Evolutionary conservation across 2,329 filamentous ascomycete genomes (phyloP).

Genomic region (Colletotrichum chlorophyti): DNA sequence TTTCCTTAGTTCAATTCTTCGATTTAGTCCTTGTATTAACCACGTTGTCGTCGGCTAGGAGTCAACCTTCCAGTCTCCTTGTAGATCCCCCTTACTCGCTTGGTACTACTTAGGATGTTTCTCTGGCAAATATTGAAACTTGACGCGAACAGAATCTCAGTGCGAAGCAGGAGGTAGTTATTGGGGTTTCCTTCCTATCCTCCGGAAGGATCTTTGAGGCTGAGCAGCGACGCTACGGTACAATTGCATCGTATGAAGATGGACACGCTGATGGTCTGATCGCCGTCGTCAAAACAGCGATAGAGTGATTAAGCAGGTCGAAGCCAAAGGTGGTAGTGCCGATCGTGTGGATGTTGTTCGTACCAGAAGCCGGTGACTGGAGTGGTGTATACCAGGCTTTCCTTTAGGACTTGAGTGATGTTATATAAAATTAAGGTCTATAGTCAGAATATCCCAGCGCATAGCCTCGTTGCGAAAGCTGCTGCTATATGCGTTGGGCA

Average conservation of each 20-base stretch:
- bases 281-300: slow-evolving; percentile 55
- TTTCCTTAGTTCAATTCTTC: slow-evolving; percentile 49
- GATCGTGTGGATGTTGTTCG: slow-evolving; percentile 52
- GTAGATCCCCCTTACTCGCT: slow-evolving; percentile 62
- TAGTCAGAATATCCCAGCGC: slow-evolving; percentile 40
- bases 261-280: slow-evolving; percentile 59
- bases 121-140: slow-evolving; percentile 67
- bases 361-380: slow-evolving; percentile 59
- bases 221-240: slow-evolving; percentile 42
- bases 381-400: slow-evolving; percentile 33
- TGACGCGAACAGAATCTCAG: slow-evolving; percentile 56
- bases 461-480: slow-evolving; percentile 16
- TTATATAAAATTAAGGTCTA: slow-evolving; percentile 38
- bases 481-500: slow-evolving; percentile 54
- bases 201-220: slow-evolving; percentile 35
- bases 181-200: slow-evolving; percentile 9
- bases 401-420: background rate
- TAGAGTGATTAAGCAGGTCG: slow-evolving; percentile 54
- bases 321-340: slow-evolving; percentile 51
- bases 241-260: slow-evolving; percentile 66
- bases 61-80: slow-evolving; percentile 59
- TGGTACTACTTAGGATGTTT: slow-evolving; percentile 69
- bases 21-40: slow-evolving; percentile 54
- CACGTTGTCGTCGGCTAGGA: slow-evolving; percentile 51
- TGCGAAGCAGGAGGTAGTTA: slow-evolving; percentile 38